phyloP scores from a whole-genome alignment of 495 filamentous ascomycete genomes.

The Neurospora sp. region DNA sequence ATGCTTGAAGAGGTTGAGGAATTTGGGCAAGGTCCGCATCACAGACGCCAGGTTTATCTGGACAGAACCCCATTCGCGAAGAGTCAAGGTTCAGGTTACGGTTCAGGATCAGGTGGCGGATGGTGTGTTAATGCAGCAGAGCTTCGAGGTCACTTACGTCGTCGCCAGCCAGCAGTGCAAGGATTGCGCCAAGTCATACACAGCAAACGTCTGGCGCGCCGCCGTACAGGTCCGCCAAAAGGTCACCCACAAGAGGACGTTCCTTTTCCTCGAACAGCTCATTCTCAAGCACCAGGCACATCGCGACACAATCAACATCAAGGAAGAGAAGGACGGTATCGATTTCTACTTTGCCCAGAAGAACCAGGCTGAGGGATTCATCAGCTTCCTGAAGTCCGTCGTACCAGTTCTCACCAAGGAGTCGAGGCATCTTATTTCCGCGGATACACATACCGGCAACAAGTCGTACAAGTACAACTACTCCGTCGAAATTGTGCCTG shows the following conservation, averaged over 20 bases:
- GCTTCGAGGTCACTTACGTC: conserved; percentile 87
- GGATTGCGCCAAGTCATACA: conserved; percentile 90
- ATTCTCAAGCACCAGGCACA: conserved; percentile 91
- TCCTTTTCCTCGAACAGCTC: conserved; percentile 91
- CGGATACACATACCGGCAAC: conserved; percentile 80
- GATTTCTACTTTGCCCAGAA: conserved; percentile 88
- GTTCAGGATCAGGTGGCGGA: conserved; percentile 62
- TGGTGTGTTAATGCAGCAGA: conserved; percentile 83
- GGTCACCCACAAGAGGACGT: conserved; percentile 93
- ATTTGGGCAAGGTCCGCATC: conserved; percentile 77
- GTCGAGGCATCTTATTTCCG: conserved; percentile 83
- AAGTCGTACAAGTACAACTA: conserved; percentile 91
- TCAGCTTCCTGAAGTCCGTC: conserved; percentile 79
- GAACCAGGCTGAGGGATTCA: conserved; percentile 87
- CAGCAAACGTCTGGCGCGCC: conserved; percentile 61
- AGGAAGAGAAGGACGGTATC: conserved; percentile 84
- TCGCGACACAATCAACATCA: conserved; percentile 91
- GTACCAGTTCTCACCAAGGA: conserved; percentile 73
- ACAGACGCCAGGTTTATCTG: conserved; percentile 95
- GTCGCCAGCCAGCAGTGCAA: conserved; percentile 83
- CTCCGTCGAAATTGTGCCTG: conserved; percentile 75
- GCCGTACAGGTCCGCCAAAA: conserved; percentile 85
- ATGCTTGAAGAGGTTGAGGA: conserved; percentile 73
- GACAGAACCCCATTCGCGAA: conserved; percentile 91
- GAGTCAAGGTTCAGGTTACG: conserved; percentile 87